These are phyloP conservation scores for Ophiostoma himal-ulmi DNA, from an alignment of 2,329 filamentous ascomycete genomes.

Conservation along the genomic window DNA sequence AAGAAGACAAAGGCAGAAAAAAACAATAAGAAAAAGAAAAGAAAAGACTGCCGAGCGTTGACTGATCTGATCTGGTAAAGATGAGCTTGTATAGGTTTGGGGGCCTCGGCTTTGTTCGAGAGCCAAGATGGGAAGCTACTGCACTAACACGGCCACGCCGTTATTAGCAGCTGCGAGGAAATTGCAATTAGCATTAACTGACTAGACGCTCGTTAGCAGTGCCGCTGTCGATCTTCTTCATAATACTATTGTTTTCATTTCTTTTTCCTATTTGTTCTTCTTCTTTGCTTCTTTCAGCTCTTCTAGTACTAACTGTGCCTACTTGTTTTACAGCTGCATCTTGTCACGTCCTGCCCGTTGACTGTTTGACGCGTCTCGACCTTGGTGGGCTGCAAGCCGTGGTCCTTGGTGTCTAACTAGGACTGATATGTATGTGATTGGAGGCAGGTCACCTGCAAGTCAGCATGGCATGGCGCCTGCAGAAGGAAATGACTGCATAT, in stretches of 20 bases:
- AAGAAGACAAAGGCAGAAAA: not conserved
- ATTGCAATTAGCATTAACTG: not conserved
- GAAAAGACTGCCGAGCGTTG: not conserved
- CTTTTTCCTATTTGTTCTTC: not conserved
- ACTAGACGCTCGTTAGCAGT: not conserved
- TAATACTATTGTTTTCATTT: not conserved
- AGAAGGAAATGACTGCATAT: not conserved
- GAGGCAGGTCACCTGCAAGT: not conserved
- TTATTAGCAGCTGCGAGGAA: not conserved
- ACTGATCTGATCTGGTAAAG: not conserved
- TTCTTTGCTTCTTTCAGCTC: not conserved
- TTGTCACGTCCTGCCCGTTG: not conserved
- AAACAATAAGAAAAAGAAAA: not conserved
- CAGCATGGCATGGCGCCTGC: not conserved
- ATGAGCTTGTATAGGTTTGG: not conserved
- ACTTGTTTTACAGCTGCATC: not conserved
- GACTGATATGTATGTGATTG: too few species aligned
- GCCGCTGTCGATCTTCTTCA: not conserved
- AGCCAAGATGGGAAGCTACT: not conserved
- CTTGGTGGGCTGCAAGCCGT: not conserved
- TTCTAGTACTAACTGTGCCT: not conserved
- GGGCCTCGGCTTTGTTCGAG: not conserved
- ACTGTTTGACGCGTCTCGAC: not conserved
- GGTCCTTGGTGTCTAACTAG: too few species aligned
- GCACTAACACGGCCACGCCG: slow-evolving; percentile 4